Evolutionary conservation across 306 rosid species (phyloP), one percentile per base, ranked within the genome.

Genomic region (Gynostemma pentaphyllum): DNA sequence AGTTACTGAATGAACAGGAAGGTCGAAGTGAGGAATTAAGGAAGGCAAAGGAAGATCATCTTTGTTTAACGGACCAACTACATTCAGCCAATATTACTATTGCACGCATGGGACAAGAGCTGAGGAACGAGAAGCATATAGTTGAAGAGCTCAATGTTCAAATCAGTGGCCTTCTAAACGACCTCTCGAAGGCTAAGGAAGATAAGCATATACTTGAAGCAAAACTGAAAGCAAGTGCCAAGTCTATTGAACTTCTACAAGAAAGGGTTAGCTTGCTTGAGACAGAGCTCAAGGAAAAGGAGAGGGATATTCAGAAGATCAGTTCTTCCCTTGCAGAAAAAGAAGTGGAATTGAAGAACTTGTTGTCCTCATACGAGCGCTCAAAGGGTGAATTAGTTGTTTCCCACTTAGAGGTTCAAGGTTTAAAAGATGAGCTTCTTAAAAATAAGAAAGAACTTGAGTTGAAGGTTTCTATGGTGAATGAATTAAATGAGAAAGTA

Each of bases 11-110:
- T 45, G 89, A 84, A 71, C 81, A 82, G 70, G 89, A 82, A 76
- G 89, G 88, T 74, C 74, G 47, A 64, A 55, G 78, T 21, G 81
- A 84, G 69, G 84, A 79, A 70, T 81, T 88, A n/a, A 75, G 66
- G 37, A 84, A 82, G 76, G 86, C 80, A 30, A 82, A 72, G 70
- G 90, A 84, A 71, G 97, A 81, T 74, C 83, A 81, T 70, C 78
- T 23, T 62, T 63, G 83, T 41, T 73, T 88, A 70, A 48, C 51
- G 52, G 56, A 75, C 70, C 76, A 88, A 74, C 79, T 88, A 24
- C 79, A 74, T 67, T 73, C 72, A 23, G 90, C 87, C 18, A 86
- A 82, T 44, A 62, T 71, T 64, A 73, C 81, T 9, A 67, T 85
- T 49, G 57, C 68, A 21, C 60, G 78, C 71, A 71, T 92, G 66